Evolutionary conservation across 2,329 filamentous ascomycete genomes (phyloP).

Genomic region (Aspergillus udagawae): DNA sequence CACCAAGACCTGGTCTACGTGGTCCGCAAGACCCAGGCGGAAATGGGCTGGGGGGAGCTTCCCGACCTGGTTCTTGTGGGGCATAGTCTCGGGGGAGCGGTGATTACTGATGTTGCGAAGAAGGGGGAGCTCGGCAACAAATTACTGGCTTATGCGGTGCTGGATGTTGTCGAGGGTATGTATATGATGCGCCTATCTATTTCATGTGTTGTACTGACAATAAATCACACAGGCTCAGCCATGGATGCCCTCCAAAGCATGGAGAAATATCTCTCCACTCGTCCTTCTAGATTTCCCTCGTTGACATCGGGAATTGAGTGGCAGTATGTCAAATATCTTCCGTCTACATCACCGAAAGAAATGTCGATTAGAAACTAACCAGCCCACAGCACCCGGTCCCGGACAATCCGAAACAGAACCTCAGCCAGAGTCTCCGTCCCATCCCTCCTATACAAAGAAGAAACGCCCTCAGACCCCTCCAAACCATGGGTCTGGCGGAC

Average conservation of each 20-base stretch:
- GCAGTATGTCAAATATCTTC: constrained; percentile 54
- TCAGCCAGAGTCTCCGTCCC: constrained; percentile 89
- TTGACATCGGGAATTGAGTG: constrained; percentile 81
- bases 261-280: constrained; percentile 81
- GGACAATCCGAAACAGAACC: constrained; percentile 76
- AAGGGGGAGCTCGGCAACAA: constrained; percentile 61
- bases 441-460: constrained; percentile 59
- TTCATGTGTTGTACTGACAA: background rate
- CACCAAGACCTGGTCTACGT: constrained; percentile 68
- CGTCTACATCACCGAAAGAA: background rate
- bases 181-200: background rate
- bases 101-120: constrained; percentile 78
- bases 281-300: constrained; percentile 74
- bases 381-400: constrained; percentile 60
- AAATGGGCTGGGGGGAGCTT: constrained; percentile 68
- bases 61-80: constrained; percentile 80
- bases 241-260: constrained; percentile 94
- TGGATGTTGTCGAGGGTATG: constrained; percentile 83
- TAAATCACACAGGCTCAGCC: constrained; percentile 59
- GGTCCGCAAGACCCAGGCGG: constrained; percentile 61
- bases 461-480: constrained; percentile 27
- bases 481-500: constrained; percentile 79
- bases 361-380: background rate
- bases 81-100: constrained; percentile 88
- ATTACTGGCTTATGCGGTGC: constrained; percentile 78